Percentiles rank a stretch among this genome's conserved stretches.
Conservation (phyloP, 306 rosid genomes). For the Ziziphus jujuba region DNA sequence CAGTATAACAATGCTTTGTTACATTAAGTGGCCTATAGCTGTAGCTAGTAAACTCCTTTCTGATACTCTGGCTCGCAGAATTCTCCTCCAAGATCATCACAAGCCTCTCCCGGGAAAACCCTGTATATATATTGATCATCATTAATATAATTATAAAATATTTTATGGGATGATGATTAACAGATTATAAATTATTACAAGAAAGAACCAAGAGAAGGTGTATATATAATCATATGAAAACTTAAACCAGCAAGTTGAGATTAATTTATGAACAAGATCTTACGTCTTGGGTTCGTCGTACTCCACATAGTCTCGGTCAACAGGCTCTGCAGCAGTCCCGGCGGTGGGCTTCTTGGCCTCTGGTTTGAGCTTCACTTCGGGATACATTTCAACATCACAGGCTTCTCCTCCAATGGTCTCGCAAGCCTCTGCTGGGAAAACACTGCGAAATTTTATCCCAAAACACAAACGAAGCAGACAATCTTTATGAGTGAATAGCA, state of each 20-base stretch:
- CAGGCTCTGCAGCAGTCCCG: slow-evolving; percentile 18
- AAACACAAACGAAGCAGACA: not conserved
- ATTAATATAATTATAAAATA: not conserved
- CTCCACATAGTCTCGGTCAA: slow-evolving; percentile 40
- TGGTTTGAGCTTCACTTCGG: slow-evolving; percentile 44
- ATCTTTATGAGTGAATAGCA: not conserved
- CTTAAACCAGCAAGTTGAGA: not conserved
- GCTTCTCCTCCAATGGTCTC: slow-evolving; percentile 53
- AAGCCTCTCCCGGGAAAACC: slow-evolving; percentile 82
- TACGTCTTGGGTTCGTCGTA: slow-evolving; percentile 49
- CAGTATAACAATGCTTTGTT: too few relatives aligned
- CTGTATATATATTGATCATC: slow-evolving; percentile 28
- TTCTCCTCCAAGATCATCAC: slow-evolving; percentile 94
- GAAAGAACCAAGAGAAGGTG: not conserved
- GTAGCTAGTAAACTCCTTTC: slow-evolving; percentile 10
- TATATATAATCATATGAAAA: not conserved
- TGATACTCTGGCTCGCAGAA: slow-evolving; percentile 80
- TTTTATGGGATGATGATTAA: not conserved
- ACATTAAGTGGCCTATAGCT: too few relatives aligned
- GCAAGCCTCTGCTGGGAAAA: slow-evolving; percentile 51
- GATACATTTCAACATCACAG: slow-evolving; percentile 45
- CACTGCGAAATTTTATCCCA: slow-evolving; percentile 20
- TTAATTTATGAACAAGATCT: slow-evolving; percentile 2
- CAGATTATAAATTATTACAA: not conserved
- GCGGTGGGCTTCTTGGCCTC: slow-evolving; percentile 9